Base-by-base conservation (phyloP, 2,329 filamentous ascomycete species). In the Claviceps arundinis region DNA sequence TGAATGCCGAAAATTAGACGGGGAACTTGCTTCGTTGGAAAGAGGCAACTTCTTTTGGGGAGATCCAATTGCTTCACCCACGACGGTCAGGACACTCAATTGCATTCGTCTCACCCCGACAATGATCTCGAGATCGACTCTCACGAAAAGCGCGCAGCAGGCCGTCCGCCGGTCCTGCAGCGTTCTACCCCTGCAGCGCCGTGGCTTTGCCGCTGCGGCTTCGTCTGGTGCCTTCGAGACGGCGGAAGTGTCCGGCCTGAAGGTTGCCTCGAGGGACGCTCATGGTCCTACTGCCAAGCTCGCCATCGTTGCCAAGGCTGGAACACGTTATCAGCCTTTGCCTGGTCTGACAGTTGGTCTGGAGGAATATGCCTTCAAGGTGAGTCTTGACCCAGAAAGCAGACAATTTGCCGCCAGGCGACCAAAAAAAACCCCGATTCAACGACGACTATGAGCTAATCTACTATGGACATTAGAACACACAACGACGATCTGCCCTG, bases 361-460 rank as follows among this genome's bases (percentile, higher is more conserved):
- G 60, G 87, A 93, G 75, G 87, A 89, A 70, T 98, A 94, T 75
- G 91, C 94, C 59, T 98, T 96, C 82, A 95, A 95, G 87, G 93
- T 89, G 54, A 47, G 58, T 37, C 42, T 46, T 37, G 30, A 22
- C 37, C 24, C 38, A 34, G 51, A 59, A 56, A 50, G 40, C 48
- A 48, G 52, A 37, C 30, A 40, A n/a, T 22, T 17, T 34, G 24
- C 49, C 53, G 19, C 47, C 50, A 53, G 45, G 50, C 56, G 13
- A 26, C 7, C 13, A 5, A 24, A 22, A 42, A 14, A 11, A 17
- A 4, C 4, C 41, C 4, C 41, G 48, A 55, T 8, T 3, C 8
- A 44, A 49, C 37, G 26, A 17, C 4, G 19, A 5, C 38, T 56
- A 56, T 64, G 59, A 75, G 73, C 73, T 78, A 75, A 77, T 73